Base-by-base conservation (phyloP, 306 rosid species). In the Morella rubra region DNA sequence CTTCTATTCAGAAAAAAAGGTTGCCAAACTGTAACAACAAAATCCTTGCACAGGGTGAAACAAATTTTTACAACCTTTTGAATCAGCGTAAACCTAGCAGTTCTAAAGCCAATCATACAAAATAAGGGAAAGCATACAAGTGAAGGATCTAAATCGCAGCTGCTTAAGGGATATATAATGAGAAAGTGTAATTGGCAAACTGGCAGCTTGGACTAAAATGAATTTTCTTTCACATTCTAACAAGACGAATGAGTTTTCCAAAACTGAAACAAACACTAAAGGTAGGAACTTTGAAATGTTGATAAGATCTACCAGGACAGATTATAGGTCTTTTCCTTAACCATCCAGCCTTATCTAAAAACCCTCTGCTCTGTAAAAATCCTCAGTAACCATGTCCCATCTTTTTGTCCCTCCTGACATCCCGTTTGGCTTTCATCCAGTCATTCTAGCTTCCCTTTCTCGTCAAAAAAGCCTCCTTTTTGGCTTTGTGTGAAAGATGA, bases 41-140 rank as follows among this genome's bases (percentile, higher is more conserved):
- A 51, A 40, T 16, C 58, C 11, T 75, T 60, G 37, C 72, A 60
- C 62, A 75, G 49, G 75, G 68, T 40, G 22, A 73, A 68, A 84
- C 55, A 19, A 50, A 27, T 20, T 61, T 49, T 50, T 37, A 20
- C 11, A 44, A 62, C 67, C n/a, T 49, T 67, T 45, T 55, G 50
- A 51, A 70, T 22, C 73, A 44, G 54, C 64, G 50, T 9, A 18
- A 14, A 73, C 27, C 44, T 16, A 20, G 70, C 46, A 32, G 11
- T 11, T 7, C n/a, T 64, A 15, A 64, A 64, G 46, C 70, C 24
- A 64, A 64, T 5, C 70, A 41, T 64, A 64, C 70, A 41, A 64
- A 2, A 64, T 8, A 64, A 40, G 24, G 69, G 40, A 64, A 24
- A 18, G 70, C 14, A 42, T 12, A 6, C 70, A 64, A 64, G 70